These are phyloP conservation scores for Uncinocarpus reesii DNA, from an alignment of 2,329 filamentous ascomycete species.

Conservation along the genomic window DNA sequence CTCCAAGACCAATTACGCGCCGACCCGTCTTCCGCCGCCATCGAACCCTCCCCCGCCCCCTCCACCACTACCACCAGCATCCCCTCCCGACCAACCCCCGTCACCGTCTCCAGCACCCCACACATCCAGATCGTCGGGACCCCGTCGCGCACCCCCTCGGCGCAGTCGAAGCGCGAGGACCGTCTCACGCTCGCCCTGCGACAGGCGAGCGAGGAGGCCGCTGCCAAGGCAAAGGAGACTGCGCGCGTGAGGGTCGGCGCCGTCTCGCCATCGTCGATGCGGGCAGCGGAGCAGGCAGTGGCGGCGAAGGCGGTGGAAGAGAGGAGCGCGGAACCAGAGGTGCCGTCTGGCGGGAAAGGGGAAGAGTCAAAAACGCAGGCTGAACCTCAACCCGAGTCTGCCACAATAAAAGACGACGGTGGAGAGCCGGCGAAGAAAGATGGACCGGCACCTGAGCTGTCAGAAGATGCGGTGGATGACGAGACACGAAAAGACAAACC, in stretches of 20 bases:
- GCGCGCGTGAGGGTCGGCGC: constrained; percentile 13
- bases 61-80: constrained; percentile 21
- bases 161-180: constrained; percentile 28
- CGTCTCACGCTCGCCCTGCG: constrained; percentile 34
- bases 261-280: constrained; percentile 1
- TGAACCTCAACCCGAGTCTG: too few species aligned
- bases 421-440: too few species aligned
- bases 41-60: constrained; percentile 11
- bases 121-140: constrained; percentile 35
- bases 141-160: constrained; percentile 24
- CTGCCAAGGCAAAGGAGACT: constrained; percentile 30
- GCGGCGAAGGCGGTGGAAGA: constrained; percentile 14
- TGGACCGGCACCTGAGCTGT: background rate
- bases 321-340: constrained; percentile 16
- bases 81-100: constrained; percentile 21
- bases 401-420: too few species aligned
- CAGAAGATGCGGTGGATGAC: background rate
- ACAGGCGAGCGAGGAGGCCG: constrained; percentile 34
- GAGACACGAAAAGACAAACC: background rate
- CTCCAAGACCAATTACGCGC: constrained; percentile 68
- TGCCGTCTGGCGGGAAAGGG: constrained; percentile 15
- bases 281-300: constrained; percentile 17
- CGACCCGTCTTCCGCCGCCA: constrained; percentile 26
- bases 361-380: constrained; percentile 24
- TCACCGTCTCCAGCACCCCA: constrained; percentile 17